Evolutionary conservation across 768 basidiomycete genomes (phyloP).

Genomic region (Termitomyces eurrhizus): DNA sequence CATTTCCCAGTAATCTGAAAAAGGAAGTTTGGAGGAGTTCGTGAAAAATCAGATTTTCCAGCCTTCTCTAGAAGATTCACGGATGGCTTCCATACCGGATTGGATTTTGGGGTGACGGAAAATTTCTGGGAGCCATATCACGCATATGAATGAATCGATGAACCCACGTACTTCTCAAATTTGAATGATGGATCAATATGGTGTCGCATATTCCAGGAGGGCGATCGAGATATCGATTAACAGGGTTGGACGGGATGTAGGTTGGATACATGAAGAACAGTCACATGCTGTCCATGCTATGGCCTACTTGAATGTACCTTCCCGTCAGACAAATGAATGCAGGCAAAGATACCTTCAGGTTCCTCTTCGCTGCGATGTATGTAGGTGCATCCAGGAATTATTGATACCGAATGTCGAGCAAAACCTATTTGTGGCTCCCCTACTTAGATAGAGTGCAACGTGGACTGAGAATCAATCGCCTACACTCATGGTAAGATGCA

Average conservation of each 20-base stretch:
- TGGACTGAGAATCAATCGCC: not conserved
- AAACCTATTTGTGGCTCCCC: not conserved
- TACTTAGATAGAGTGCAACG: not conserved
- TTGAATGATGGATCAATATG: not conserved
- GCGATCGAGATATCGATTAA: not conserved
- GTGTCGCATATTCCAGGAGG: not conserved
- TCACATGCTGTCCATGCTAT: not conserved
- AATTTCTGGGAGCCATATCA: not conserved
- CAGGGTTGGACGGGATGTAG: not conserved
- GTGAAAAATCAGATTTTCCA: not conserved
- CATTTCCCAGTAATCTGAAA: not conserved
- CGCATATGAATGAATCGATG: not conserved
- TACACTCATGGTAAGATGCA: not conserved
- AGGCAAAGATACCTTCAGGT: not conserved
- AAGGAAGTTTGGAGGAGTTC: not conserved
- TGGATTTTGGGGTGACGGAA: constrained; percentile 1
- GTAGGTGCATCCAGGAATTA: not conserved
- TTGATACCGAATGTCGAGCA: not conserved
- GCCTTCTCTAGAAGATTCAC: constrained; percentile 7
- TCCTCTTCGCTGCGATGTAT: not conserved
- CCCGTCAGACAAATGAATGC: not conserved
- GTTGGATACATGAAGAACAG: not conserved
- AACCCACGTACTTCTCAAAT: not conserved
- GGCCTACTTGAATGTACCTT: not conserved
- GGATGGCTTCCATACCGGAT: constrained; percentile 1